Percentiles rank a stretch among this genome's conserved stretches.
phyloP scores from a whole-genome alignment of 2,329 filamentous ascomycete genomes.

The Colletotrichum sp. region DNA sequence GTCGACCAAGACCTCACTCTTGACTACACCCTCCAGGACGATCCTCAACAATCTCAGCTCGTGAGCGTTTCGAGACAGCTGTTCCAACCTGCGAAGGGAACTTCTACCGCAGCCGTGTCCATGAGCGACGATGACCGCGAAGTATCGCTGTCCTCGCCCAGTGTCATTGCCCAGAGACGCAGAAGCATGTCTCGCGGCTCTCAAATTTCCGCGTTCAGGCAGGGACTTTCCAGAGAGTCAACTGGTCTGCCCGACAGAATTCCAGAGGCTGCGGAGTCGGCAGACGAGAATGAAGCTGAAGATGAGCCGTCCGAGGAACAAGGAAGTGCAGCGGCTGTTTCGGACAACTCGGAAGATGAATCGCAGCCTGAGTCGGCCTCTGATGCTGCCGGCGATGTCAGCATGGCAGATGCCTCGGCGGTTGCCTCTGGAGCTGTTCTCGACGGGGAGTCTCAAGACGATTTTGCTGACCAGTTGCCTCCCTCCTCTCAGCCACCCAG shows the following conservation, averaged over 20 bases:
- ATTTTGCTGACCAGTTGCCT: slow-evolving; percentile 1
- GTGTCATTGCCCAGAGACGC: slow-evolving; percentile 7
- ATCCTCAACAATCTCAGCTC: slow-evolving; percentile 4
- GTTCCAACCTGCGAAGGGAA: not conserved
- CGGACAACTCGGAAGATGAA: not conserved
- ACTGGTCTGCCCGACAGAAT: not conserved
- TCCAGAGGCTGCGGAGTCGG: not conserved
- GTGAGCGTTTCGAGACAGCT: not conserved
- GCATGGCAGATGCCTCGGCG: not conserved
- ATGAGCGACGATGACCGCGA: not conserved
- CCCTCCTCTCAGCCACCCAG: slow-evolving; percentile 11
- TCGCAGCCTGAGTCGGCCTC: not conserved
- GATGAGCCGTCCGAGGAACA: not conserved
- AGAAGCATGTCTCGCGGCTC: slow-evolving; percentile 19
- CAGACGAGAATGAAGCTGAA: not conserved
- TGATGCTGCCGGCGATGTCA: not conserved
- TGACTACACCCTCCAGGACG: not conserved
- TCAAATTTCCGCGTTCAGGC: slow-evolving; percentile 9
- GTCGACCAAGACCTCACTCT: not conserved
- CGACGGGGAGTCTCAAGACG: not conserved
- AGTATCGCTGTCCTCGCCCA: not conserved
- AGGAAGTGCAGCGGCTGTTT: not conserved
- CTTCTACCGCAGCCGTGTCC: not conserved
- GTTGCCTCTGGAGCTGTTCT: not conserved
- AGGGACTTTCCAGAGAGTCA: not conserved